Evolutionary conservation across 352 stramenopile species (phyloP).

Genomic region (Globisporangium solare): DNA sequence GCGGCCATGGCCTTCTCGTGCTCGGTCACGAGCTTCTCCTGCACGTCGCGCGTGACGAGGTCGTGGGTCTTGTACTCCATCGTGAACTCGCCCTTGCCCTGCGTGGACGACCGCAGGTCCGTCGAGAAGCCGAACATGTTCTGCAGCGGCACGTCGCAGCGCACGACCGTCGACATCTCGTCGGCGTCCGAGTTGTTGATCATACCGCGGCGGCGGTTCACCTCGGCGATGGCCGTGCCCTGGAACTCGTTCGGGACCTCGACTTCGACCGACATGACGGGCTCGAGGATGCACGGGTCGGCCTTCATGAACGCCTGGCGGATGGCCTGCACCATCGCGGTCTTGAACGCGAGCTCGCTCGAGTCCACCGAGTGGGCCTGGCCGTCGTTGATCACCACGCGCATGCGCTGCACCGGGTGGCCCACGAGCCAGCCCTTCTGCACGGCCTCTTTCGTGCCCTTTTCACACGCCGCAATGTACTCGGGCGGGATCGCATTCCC

Average conservation of each 20-base stretch:
- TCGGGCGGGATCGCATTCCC: constrained; percentile 98
- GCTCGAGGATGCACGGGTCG: constrained; percentile 93
- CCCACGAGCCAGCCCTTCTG: constrained; percentile 95
- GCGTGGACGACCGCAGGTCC: constrained; percentile 92
- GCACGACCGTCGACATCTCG: constrained; percentile 91
- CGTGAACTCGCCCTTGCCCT: constrained; percentile 98
- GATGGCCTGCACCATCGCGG: constrained; percentile 94
- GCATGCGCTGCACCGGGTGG: constrained; percentile 89
- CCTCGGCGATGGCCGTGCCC: constrained; percentile 90
- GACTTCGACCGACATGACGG: constrained; percentile 95
- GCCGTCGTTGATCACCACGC: constrained; percentile 89
- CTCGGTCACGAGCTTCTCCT: constrained; percentile 94
- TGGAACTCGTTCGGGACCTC: constrained; percentile 96
- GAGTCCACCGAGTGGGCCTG: constrained; percentile 97
- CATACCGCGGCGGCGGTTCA: constrained; percentile 94
- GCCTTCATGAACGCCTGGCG: constrained; percentile 92
- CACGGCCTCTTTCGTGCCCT: constrained; percentile 95
- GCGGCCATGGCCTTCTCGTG: constrained; percentile 85
- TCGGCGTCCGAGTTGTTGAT: constrained; percentile 96
- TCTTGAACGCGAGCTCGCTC: constrained; percentile 97
- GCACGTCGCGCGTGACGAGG: constrained; percentile 89
- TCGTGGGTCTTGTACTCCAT: constrained; percentile 99
- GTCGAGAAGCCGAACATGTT: constrained; percentile 99
- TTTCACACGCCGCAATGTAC: constrained; percentile 97
- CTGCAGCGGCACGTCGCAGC: constrained; percentile 94